Evolutionary conservation across 2,329 filamentous ascomycete species (phyloP).

Genomic region (Beauveria varroae): DNA sequence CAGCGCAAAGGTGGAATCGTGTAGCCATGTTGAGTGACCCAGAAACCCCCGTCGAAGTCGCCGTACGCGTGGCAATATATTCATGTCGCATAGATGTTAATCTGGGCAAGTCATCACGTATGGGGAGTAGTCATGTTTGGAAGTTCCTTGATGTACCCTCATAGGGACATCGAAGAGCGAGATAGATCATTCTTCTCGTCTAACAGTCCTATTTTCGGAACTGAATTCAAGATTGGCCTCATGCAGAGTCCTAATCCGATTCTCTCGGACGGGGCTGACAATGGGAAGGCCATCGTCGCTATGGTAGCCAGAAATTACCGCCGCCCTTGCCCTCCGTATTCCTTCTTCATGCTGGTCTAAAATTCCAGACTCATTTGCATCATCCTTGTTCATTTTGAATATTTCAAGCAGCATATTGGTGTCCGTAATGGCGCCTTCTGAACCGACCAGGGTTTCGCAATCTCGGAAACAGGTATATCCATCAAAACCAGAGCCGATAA

Average conservation of each 20-base stretch:
- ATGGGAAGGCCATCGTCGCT: neutral
- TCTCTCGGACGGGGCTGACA: neutral
- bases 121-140: neutral
- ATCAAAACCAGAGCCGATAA: conserved; percentile 19
- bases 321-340: neutral
- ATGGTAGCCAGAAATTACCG: neutral
- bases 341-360: conserved; percentile 3
- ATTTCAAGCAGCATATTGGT: conserved; percentile 16
- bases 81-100: neutral
- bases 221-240: conserved; percentile 18
- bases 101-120: neutral
- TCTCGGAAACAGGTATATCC: conserved; percentile 17
- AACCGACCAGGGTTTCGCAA: conserved; percentile 15
- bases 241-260: neutral
- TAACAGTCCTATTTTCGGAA: neutral
- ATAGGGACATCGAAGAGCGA: neutral
- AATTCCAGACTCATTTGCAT: neutral
- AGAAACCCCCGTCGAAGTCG: conserved; percentile 13
- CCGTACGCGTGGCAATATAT: conserved; percentile 13
- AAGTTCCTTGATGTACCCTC: neutral
- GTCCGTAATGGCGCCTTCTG: conserved; percentile 20
- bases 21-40: conserved; percentile 22
- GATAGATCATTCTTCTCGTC: neutral
- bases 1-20: conserved; percentile 18
- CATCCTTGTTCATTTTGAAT: neutral